Evolutionary conservation across 805 yeast species (phyloP), one percentile per base, ranked within the genome.

Genomic region (Ogataea thermomethanolica): DNA sequence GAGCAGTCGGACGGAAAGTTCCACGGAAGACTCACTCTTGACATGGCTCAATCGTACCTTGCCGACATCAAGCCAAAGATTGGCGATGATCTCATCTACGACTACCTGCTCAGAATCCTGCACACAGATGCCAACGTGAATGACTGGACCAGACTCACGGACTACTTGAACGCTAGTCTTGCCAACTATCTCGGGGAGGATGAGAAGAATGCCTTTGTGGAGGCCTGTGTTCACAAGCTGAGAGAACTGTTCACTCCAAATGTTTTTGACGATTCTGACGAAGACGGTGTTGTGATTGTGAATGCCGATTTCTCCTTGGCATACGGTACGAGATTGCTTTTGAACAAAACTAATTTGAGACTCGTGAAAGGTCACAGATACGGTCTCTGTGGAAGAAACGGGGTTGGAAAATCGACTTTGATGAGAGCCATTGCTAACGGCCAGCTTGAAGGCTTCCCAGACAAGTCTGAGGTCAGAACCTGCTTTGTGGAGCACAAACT

Each of bases 391-490:
- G 99, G 99, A 62, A 76, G 97, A 69, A 91, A 91, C 62, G 99
- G 99, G 76, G 97, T 96, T 45, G 99, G 99, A 71, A 91, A 91
- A 67, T 89, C 97, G 10, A 91, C 99, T 11, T 73, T 91, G 56
- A 89, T 91, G 98, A 79, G 98, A 65, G 83, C 98, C 23, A 93
- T 91, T 56, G 88, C 96, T 40, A 87, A 88, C 59, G 98, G 98
- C 43, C 96, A 91, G 69, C 74, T 91, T 49, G 98, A 91, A 69
- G 98, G 98, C 4, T 91, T 93, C 80, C 99, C 99, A 31, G 84
- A 86, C 53, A 81, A 88, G 56, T 78, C 84, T 40, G 83, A 82
- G 58, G 70, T 93, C 49, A 80, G 85, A 64, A 91, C 98, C 23
- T 89, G 98, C 70, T 93, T 91, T 55, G 98, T 91, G 39, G 99